A percentile compares a stretch with the other conserved stretches of the same genome.
Conservation (phyloP, 2,329 filamentous ascomycete genomes). For the Hypoxylon sp. region DNA sequence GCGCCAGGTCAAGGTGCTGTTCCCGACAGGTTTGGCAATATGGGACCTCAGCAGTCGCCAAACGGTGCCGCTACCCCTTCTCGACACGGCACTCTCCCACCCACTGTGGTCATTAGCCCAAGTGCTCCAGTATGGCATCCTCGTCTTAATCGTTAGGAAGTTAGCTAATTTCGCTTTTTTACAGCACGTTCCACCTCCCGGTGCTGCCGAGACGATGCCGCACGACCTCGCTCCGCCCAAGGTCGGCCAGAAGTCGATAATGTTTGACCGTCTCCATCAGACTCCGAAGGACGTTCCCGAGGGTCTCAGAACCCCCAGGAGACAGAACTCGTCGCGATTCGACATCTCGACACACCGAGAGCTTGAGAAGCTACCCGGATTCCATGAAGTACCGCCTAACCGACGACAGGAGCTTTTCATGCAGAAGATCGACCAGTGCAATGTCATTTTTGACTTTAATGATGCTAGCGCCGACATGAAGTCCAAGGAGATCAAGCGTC, state of each 20-base stretch:
- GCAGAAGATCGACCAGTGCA: constrained; percentile 99
- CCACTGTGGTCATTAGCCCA: constrained; percentile 94
- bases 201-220: constrained; percentile 97
- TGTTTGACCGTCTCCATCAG: constrained; percentile 90
- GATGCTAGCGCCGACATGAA: constrained; percentile 99
- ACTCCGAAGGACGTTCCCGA: constrained; percentile 98
- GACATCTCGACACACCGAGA: constrained; percentile 98
- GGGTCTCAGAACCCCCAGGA: constrained; percentile 92
- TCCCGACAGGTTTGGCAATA: constrained; percentile 57
- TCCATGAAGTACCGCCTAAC: constrained; percentile 97
- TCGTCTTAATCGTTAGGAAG: constrained; percentile 27
- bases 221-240: constrained; percentile 96
- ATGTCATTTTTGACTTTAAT: constrained; percentile 99
- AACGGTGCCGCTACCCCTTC: constrained; percentile 73
- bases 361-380: constrained; percentile 95
- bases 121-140: constrained; percentile 83
- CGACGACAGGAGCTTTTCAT: constrained; percentile 97
- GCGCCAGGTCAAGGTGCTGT: constrained; percentile 53
- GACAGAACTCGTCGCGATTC: constrained; percentile 97
- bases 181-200: constrained; percentile 92
- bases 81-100: constrained; percentile 76
- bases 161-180: constrained; percentile 35
- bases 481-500: constrained; percentile 98
- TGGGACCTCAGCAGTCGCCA: constrained; percentile 59
- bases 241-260: constrained; percentile 87